Percentiles rank a stretch among this genome's conserved stretches.
phyloP scores from a whole-genome alignment of 495 filamentous ascomycete genomes.

The Astrocystis sublimbata region DNA sequence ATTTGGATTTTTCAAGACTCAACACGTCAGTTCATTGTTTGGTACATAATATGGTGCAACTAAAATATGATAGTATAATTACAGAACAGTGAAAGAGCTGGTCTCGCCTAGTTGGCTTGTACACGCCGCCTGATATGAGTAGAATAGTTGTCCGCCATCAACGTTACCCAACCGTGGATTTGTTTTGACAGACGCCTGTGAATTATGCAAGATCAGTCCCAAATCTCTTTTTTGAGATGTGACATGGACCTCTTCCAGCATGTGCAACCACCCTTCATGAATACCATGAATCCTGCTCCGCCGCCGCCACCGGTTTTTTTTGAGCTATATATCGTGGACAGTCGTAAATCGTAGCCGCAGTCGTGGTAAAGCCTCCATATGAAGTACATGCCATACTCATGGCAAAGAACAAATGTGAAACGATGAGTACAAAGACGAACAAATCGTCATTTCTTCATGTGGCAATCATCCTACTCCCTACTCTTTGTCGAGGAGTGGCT shows the following conservation, averaged over 20 bases:
- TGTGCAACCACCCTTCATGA: neutral
- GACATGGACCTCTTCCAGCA: neutral
- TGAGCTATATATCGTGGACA: neutral
- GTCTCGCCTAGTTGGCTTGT: neutral
- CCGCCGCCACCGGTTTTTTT: neutral
- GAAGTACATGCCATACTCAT: neutral
- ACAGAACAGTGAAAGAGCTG: neutral
- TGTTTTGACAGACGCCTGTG: slow-evolving; percentile 4
- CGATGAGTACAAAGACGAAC: neutral
- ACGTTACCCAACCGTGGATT: neutral
- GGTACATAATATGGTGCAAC: neutral
- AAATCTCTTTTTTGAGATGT: neutral
- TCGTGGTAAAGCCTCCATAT: slow-evolving; percentile 1
- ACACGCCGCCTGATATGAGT: neutral
- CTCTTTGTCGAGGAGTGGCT: slow-evolving; percentile 42
- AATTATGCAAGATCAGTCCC: slow-evolving; percentile 1
- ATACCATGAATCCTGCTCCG: neutral
- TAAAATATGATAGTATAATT: slow-evolving; percentile 4
- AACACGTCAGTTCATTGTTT: too few relatives aligned
- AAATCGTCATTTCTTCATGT: neutral
- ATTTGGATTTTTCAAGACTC: too few relatives aligned
- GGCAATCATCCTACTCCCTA: neutral
- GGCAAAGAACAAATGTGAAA: neutral
- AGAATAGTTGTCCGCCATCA: neutral
- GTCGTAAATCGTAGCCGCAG: slow-evolving; percentile 8